Percentiles rank a stretch among this genome's conserved stretches.
Conservation (phyloP, 768 basidiomycete species). For the Termitomyces heimii region DNA sequence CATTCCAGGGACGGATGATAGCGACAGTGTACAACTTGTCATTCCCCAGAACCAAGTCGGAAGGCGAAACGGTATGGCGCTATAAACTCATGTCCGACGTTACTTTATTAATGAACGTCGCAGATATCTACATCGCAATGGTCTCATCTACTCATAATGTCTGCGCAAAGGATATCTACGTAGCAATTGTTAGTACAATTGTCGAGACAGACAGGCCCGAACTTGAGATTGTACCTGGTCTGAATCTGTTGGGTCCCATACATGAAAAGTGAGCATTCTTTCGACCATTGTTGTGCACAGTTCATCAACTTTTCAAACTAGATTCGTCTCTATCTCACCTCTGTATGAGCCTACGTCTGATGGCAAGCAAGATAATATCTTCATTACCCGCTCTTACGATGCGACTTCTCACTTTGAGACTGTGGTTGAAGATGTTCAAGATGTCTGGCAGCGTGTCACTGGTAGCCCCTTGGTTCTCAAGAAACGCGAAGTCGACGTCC, state of each 20-base stretch:
- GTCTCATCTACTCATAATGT: slow-evolving; percentile 98
- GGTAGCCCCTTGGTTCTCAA: slow-evolving; percentile 78
- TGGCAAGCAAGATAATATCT: slow-evolving; percentile 85
- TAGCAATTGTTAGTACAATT: slow-evolving; percentile 97
- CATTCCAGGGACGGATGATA: slow-evolving; percentile 94
- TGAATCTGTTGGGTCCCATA: slow-evolving; percentile 87
- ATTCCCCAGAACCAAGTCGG: slow-evolving; percentile 98
- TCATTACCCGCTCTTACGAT: slow-evolving; percentile 96
- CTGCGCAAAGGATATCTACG: slow-evolving; percentile 89
- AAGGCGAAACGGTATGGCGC: slow-evolving; percentile 78
- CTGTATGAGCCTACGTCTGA: slow-evolving; percentile 84
- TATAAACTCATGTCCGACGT: neutral
- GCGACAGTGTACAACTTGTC: slow-evolving; percentile 95
- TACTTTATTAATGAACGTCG: slow-evolving; percentile 1
- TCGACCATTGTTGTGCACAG: neutral
- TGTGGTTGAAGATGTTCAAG: slow-evolving; percentile 93
- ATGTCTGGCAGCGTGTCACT: slow-evolving; percentile 88
- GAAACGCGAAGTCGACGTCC: slow-evolving; percentile 74
- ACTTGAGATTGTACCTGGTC: slow-evolving; percentile 86
- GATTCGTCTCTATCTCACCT: slow-evolving; percentile 86
- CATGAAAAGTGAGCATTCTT: slow-evolving; percentile 74
- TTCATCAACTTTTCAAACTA: slow-evolving; percentile 24
- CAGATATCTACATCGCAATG: slow-evolving; percentile 98
- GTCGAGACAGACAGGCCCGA: slow-evolving; percentile 94
- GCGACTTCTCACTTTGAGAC: slow-evolving; percentile 99